A percentile compares a stretch with the other conserved stretches of the same genome.
Conservation (phyloP, 495 filamentous ascomycete genomes). For the Letharia columbiana region DNA sequence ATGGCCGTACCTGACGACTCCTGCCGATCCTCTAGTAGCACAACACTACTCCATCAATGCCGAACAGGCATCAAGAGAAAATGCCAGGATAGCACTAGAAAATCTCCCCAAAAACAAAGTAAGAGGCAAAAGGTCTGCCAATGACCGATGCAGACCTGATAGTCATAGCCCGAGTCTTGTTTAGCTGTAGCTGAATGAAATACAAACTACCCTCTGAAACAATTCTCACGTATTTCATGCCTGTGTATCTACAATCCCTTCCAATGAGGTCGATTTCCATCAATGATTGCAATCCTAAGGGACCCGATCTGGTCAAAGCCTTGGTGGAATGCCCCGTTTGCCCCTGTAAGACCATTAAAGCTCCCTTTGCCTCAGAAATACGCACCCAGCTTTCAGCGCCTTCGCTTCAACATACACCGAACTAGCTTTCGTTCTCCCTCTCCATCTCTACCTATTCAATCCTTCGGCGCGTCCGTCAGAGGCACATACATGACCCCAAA, state of each 20-base stretch:
- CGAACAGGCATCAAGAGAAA: slow-evolving; percentile 9
- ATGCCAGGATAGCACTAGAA: slow-evolving; percentile 7
- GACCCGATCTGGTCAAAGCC: background rate
- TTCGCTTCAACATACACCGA: background rate
- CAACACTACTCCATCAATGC: background rate
- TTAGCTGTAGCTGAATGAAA: slow-evolving; percentile 8
- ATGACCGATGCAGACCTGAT: slow-evolving; percentile 8
- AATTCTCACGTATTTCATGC: background rate
- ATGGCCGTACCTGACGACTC: slow-evolving; percentile 2
- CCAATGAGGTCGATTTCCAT: background rate
- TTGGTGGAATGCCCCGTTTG: background rate
- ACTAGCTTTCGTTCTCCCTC: background rate
- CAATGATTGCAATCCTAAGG: background rate
- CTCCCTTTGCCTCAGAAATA: background rate
- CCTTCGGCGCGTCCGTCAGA: slow-evolving; percentile 69
- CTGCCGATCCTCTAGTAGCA: slow-evolving; percentile 13
- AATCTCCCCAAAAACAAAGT: slow-evolving; percentile 8
- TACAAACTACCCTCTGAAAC: slow-evolving; percentile 7
- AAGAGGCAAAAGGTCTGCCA: slow-evolving; percentile 15
- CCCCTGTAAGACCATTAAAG: background rate
- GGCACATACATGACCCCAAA: slow-evolving; percentile 91
- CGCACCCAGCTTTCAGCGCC: background rate
- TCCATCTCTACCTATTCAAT: slow-evolving; percentile 5
- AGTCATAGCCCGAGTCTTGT: slow-evolving; percentile 5
- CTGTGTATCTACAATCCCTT: background rate